Evolutionary conservation across 164 flowering plant genomes (phyloP).

Genomic region (Echeveria elegans): DNA sequence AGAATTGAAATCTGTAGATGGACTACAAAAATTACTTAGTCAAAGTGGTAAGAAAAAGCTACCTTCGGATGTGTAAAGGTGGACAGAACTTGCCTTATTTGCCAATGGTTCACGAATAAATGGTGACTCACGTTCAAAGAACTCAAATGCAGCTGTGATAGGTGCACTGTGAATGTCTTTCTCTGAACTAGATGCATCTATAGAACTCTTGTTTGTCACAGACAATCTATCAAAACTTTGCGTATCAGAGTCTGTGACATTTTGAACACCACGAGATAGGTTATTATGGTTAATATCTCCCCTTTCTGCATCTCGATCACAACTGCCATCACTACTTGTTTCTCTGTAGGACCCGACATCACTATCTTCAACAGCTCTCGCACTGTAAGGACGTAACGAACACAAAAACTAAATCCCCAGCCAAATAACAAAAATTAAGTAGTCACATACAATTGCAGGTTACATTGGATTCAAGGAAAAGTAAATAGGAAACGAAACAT

Average conservation of each 20-base stretch:
- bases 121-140: conserved; percentile 44
- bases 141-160: conserved; percentile 37
- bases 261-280: conserved; percentile 19
- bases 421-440: neutral
- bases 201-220: conserved; percentile 16
- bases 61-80: neutral
- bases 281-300: conserved; percentile 13
- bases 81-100: conserved; percentile 37
- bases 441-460: neutral
- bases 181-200: conserved; percentile 30
- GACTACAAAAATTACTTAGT: conserved; percentile 6
- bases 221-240: conserved; percentile 19
- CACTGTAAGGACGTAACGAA: conserved; percentile 12
- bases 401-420: neutral
- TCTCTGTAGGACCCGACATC: conserved; percentile 50
- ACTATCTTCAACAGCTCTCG: conserved; percentile 43
- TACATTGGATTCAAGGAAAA: neutral
- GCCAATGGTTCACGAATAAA: conserved; percentile 55
- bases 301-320: conserved; percentile 28
- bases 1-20: conserved; percentile 39
- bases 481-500: neutral
- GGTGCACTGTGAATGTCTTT: conserved; percentile 27
- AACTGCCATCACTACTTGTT: conserved; percentile 51
- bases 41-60: neutral
- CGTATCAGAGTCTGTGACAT: conserved; percentile 12